These are phyloP conservation scores for Plasmodiophora brassicae DNA, from an alignment of 208 protist genomes.

Conservation along the genomic window DNA sequence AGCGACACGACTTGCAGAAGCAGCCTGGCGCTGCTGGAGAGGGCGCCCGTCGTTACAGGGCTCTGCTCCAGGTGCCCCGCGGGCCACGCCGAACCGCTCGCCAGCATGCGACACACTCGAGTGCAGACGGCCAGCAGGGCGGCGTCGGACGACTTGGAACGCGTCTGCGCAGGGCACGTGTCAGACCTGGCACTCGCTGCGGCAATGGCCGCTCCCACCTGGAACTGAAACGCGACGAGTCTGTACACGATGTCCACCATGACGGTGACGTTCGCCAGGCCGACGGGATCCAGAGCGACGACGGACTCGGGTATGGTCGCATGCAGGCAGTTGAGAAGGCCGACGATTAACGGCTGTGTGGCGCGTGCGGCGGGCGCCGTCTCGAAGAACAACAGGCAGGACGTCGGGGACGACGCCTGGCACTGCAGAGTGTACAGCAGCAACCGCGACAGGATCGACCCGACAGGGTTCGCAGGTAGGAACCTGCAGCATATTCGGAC, in stretches of 20 bases:
- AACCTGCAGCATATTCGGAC: not conserved
- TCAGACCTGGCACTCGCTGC: no score
- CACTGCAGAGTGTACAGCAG: not conserved
- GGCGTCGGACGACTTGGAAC: no score
- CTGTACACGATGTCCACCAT: not conserved
- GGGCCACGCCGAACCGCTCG: not conserved
- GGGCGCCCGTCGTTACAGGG: not conserved
- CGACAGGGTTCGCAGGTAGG: not conserved
- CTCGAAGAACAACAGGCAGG: not conserved
- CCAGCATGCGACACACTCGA: no score
- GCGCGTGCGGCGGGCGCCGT: not conserved
- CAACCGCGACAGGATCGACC: not conserved
- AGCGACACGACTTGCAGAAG: not conserved
- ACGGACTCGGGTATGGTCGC: not conserved
- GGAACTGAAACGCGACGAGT: not conserved
- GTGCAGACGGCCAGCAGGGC: no score
- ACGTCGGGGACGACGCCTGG: not conserved
- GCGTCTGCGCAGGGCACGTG: no score
- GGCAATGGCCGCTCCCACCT: no score
- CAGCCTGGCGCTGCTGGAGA: not conserved
- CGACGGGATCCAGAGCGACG: not conserved
- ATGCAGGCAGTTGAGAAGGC: no score
- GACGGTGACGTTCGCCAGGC: not conserved
- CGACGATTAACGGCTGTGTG: no score
- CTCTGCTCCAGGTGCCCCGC: not conserved